Base-by-base conservation (phyloP, 495 filamentous ascomycete species). In the Elasticomyces elasticus region DNA sequence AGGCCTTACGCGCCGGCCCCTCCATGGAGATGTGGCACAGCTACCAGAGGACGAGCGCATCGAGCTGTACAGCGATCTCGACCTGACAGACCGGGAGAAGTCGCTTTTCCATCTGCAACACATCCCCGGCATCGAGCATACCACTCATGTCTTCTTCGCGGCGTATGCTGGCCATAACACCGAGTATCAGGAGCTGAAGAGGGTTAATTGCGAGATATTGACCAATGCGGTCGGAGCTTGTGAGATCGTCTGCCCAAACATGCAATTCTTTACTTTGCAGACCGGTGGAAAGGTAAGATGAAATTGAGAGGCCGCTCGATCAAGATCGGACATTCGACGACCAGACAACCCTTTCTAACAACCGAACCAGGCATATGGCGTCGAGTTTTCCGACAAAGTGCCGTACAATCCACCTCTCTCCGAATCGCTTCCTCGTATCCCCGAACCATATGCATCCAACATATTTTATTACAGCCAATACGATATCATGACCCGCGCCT, bases 381-480 rank as follows among this genome's bases (percentile, higher is more conserved):
- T 73, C 47, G 63, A 71, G 23, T 71, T 69, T 54, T 45, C 42
- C 12, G 52, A 71, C 12, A 56, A 68, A 41, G 51, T 73, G 7
- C 41, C 58, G 5, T 59, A 63, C 53, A 37, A 66, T 3, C 63
- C 67, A 1, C 72, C 71, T 0, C 56, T 69, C 24, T 64, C 65
- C 17, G 74, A 77, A 49, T 60, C 63, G 33, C 55, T 62, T 11
- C 66, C 73, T 1, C 67, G 73, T 9, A 67, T 78, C 44, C 69
- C 72, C 0, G 64, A 70, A 1, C 70, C 71, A 1, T 74, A 61
- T 37, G 65, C 61, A n/a, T 58, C 64, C 23, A 68, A 76, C 42
- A 67, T 76, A 38, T 74, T 76, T 63, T 76, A 76, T 63, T 76
- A 74, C 49, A 56, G 51, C 12, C 71, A 75, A 53, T 66, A 70